Evolutionary conservation across 2,329 filamentous ascomycete species (phyloP).

Genomic region (Cercospora nicotianae): DNA sequence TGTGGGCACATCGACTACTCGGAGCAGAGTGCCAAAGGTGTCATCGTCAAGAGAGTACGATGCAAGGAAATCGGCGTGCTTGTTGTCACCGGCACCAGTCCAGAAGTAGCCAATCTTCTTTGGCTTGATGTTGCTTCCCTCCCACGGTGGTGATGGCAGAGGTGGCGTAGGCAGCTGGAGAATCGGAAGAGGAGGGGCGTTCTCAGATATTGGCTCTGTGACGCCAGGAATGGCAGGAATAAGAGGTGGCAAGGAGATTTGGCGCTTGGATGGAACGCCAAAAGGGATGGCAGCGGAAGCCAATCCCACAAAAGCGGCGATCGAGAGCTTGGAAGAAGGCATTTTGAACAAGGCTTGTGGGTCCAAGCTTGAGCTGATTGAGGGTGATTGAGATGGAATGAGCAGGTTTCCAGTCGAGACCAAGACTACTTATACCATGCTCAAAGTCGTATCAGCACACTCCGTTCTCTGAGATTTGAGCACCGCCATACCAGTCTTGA

Average conservation of each 20-base stretch:
- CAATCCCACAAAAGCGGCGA: conserved; percentile 9
- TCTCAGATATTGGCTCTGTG: conserved; percentile 55
- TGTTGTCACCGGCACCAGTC: conserved; percentile 61
- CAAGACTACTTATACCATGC: background rate
- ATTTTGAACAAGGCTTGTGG: conserved; percentile 8
- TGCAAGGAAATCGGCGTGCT: conserved; percentile 45
- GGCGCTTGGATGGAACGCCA: conserved; percentile 4
- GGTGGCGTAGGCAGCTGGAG: conserved; percentile 61
- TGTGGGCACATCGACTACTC: background rate
- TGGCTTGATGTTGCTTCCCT: conserved; percentile 57
- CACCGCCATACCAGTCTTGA: background rate
- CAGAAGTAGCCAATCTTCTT: conserved; percentile 68
- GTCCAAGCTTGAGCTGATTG: background rate
- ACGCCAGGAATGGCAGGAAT: conserved; percentile 61
- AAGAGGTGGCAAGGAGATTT: conserved; percentile 42
- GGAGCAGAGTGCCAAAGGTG: conserved; percentile 60
- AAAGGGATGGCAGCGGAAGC: conserved; percentile 15
- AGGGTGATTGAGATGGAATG: background rate
- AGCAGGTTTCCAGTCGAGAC: background rate
- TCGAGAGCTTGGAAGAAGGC: conserved; percentile 10
- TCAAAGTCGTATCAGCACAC: background rate
- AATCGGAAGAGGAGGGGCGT: conserved; percentile 57
- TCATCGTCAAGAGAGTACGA: conserved; percentile 62
- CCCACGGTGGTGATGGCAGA: conserved; percentile 54
- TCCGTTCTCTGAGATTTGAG: background rate